Percentiles rank a stretch among this genome's conserved stretches.
phyloP scores from a whole-genome alignment of 2,329 filamentous ascomycete species.

The Paracoccidioides lutzii region DNA sequence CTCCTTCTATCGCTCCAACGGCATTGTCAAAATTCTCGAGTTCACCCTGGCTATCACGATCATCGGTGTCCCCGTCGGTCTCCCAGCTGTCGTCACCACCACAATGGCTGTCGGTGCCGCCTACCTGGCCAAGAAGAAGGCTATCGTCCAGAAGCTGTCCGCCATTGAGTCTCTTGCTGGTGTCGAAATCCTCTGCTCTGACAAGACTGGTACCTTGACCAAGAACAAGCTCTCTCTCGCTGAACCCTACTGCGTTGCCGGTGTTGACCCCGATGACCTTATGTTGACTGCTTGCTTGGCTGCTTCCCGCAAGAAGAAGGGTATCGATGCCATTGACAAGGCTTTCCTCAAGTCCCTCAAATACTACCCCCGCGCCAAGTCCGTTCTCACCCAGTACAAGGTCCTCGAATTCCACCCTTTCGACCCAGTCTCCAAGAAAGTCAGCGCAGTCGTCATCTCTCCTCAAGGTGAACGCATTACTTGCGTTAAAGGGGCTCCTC shows the following conservation, averaged over 20 bases:
- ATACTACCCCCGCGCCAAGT: constrained; percentile 72
- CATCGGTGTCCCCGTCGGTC: constrained; percentile 83
- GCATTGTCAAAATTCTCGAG: constrained; percentile 63
- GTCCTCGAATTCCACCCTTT: constrained; percentile 77
- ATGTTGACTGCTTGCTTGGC: constrained; percentile 87
- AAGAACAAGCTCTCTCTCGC: constrained; percentile 87
- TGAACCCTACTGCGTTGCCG: constrained; percentile 70
- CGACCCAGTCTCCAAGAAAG: constrained; percentile 89
- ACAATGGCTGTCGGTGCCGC: constrained; percentile 91
- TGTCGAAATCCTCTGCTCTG: constrained; percentile 86
- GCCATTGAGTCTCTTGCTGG: constrained; percentile 86
- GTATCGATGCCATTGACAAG: constrained; percentile 90
- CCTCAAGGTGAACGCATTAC: constrained; percentile 71
- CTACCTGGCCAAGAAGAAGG: constrained; percentile 83
- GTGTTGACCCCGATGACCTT: constrained; percentile 73
- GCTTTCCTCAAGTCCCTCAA: constrained; percentile 79
- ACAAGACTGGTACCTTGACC: constrained; percentile 87
- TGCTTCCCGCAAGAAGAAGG: constrained; percentile 88
- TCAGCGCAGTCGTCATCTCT: constrained; percentile 70
- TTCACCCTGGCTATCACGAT: constrained; percentile 85
- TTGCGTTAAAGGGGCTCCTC: constrained; percentile 83
- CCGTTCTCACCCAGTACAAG: constrained; percentile 68
- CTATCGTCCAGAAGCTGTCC: constrained; percentile 83
- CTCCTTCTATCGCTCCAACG: constrained; percentile 76
- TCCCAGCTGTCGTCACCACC: constrained; percentile 83